These are phyloP conservation scores for Pelargonium citronellum DNA, from an alignment of 441 rosid genomes.

Conservation along the genomic window DNA sequence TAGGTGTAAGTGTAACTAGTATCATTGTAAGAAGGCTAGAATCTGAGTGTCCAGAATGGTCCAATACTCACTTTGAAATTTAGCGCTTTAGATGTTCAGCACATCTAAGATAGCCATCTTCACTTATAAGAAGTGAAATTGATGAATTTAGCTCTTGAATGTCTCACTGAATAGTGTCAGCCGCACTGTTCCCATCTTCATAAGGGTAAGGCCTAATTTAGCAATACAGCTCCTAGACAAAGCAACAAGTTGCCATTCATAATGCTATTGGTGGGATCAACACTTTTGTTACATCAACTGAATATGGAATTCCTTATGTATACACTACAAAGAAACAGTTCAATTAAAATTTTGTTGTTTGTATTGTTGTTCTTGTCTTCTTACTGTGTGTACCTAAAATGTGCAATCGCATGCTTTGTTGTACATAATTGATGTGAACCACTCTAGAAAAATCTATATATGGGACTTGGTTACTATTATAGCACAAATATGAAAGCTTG, in stretches of 20 bases:
- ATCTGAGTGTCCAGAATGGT: background rate
- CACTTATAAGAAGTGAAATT: background rate
- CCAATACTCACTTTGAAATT: background rate
- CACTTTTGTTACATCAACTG: background rate
- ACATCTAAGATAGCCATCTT: background rate
- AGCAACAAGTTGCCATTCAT: background rate
- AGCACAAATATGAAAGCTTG: background rate
- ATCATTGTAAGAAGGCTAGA: background rate
- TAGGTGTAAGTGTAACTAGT: background rate
- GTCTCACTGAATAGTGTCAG: too few relatives aligned
- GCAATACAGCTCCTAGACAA: background rate
- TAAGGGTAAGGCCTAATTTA: background rate
- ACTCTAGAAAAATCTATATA: background rate
- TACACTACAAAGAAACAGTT: conserved; percentile 1
- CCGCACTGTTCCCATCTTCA: too few relatives aligned
- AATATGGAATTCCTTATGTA: conserved; percentile 5
- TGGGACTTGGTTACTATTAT: background rate
- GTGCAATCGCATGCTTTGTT: background rate
- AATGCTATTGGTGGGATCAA: background rate
- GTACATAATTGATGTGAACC: conserved; percentile 1
- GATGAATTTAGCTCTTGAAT: background rate
- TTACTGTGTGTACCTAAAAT: background rate
- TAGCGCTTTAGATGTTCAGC: background rate
- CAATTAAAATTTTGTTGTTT: background rate
- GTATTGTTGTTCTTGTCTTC: background rate